A percentile compares a stretch with the other conserved stretches of the same genome.
Conservation (phyloP, 108 stramenopile species). For the Stephanodiscus minutulus region DNA sequence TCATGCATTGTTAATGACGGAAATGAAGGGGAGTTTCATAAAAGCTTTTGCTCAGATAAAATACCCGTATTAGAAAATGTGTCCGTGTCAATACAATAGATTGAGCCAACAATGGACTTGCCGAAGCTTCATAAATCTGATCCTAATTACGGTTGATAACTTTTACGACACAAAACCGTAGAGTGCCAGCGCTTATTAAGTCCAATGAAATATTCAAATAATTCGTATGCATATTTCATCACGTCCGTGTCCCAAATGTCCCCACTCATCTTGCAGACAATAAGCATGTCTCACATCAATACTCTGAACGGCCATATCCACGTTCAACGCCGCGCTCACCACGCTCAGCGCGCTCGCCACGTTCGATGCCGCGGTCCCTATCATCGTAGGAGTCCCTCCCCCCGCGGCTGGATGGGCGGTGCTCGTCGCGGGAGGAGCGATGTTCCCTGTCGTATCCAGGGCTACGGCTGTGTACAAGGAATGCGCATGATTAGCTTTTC, state of each 20-base stretch:
- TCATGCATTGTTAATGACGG: too few species aligned
- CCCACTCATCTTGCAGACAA: background rate
- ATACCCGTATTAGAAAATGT: too few species aligned
- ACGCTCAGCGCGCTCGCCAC: background rate
- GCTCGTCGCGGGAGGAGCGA: constrained; percentile 21
- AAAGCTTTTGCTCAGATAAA: too few species aligned
- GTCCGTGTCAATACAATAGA: too few species aligned
- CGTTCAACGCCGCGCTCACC: constrained; percentile 3
- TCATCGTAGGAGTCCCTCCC: constrained; percentile 16
- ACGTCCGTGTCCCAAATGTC: too few species aligned
- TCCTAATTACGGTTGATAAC: background rate
- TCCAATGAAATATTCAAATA: too few species aligned
- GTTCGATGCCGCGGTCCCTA: background rate
- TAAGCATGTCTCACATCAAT: background rate
- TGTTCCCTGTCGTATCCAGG: constrained; percentile 12
- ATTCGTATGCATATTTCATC: too few species aligned
- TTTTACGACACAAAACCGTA: too few species aligned
- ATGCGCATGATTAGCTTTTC: background rate
- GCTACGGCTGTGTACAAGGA: background rate
- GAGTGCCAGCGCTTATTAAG: too few species aligned
- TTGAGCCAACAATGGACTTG: too few species aligned
- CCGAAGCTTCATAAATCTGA: background rate
- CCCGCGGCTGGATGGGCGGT: constrained; percentile 11
- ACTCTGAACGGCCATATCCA: constrained; percentile 13
- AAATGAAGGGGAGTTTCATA: too few species aligned